These are phyloP conservation scores for Hypholoma sublateritium DNA, from an alignment of 768 basidiomycete species.

Conservation along the genomic window DNA sequence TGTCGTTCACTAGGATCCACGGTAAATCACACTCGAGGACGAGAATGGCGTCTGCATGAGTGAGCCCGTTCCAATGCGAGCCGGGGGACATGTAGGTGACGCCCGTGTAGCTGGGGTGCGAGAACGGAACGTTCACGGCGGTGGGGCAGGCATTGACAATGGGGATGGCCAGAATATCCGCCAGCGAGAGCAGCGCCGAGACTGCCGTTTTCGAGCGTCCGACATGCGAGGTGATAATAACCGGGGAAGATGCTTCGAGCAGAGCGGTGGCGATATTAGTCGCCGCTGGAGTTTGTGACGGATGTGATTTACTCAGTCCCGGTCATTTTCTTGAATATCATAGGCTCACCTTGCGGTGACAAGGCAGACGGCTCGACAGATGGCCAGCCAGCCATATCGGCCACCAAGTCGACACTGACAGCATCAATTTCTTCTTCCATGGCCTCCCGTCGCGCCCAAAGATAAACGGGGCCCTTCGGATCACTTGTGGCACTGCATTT, in stretches of 20 bases:
- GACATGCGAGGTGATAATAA: conserved; percentile 65
- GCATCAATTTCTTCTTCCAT: conserved; percentile 63
- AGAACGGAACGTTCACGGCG: conserved; percentile 52
- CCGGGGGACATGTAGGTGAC: conserved; percentile 46
- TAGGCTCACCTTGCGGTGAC: conserved; percentile 31
- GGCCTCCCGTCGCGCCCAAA: conserved; percentile 71
- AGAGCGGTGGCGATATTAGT: conserved; percentile 48
- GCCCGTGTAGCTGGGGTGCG: conserved; percentile 55
- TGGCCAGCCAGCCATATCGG: conserved; percentile 46
- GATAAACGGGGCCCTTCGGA: conserved; percentile 72
- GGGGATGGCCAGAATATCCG: conserved; percentile 52
- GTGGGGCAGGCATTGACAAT: conserved; percentile 52
- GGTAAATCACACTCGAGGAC: conserved; percentile 67
- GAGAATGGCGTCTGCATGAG: conserved; percentile 59
- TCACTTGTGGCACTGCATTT: conserved; percentile 58
- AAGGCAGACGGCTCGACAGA: conserved; percentile 50
- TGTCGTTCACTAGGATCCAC: conserved; percentile 56
- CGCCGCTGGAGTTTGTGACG: conserved; percentile 24
- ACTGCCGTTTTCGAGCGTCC: conserved; percentile 56
- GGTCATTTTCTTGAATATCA: background rate
- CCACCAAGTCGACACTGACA: conserved; percentile 27
- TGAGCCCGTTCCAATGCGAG: conserved; percentile 46
- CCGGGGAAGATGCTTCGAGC: conserved; percentile 47
- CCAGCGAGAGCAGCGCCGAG: conserved; percentile 43
- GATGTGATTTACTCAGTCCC: background rate